A percentile compares a stretch with the other conserved stretches of the same genome.
phyloP scores from a whole-genome alignment of 73 alveolate genomes.

The Paramecium octaurelia region DNA sequence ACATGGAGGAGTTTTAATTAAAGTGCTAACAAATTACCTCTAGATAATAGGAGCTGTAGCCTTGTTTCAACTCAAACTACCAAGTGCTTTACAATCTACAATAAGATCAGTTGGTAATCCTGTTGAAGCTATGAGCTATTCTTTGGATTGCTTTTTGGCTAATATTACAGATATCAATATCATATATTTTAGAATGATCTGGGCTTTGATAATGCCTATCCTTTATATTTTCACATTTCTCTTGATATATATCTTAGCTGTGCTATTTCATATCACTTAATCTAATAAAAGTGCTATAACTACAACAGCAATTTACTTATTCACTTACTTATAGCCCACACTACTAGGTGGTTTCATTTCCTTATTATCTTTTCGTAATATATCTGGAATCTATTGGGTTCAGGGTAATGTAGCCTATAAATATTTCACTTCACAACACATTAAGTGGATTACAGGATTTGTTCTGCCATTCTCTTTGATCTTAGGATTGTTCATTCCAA shows the following conservation, averaged over 20 bases:
- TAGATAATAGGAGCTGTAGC: not conserved
- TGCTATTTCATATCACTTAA: not conserved
- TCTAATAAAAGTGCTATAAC: not conserved
- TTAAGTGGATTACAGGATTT: not conserved
- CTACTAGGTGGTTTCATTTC: not conserved
- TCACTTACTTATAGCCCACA: not conserved
- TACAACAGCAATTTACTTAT: not conserved
- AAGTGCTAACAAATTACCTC: not conserved
- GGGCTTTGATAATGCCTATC: conserved; percentile 13
- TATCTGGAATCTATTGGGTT: not conserved
- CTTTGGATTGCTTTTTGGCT: not conserved
- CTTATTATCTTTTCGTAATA: not conserved
- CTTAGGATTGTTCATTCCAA: not conserved
- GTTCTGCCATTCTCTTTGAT: not conserved
- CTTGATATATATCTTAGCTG: not conserved
- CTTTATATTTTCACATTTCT: not conserved
- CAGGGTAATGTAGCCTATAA: conserved; percentile 19
- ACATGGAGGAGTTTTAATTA: not conserved
- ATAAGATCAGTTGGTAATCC: conserved; percentile 19
- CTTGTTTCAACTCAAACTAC: not conserved
- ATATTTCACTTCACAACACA: not conserved
- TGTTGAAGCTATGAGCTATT: conserved; percentile 14
- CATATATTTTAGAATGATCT: not conserved
- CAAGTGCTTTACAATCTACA: not conserved
- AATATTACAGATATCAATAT: not conserved